These are phyloP conservation scores for Arxiozyma heterogenica DNA, from an alignment of 1,139 yeast species.

Conservation along the genomic window DNA sequence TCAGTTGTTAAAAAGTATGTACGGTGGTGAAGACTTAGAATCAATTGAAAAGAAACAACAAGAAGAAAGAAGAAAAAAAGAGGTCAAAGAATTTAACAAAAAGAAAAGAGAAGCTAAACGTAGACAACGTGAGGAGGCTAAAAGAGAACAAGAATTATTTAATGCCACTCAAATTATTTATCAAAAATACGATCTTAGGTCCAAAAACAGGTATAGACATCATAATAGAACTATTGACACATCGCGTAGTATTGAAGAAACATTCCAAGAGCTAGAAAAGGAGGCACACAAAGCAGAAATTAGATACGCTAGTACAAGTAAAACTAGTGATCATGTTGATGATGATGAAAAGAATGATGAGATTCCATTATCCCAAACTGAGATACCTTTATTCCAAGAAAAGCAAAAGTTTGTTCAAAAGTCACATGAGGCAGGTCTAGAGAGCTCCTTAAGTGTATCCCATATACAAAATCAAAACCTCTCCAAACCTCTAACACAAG, in stretches of 20 bases:
- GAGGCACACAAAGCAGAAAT: not conserved
- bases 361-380: not conserved
- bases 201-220: not conserved
- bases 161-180: slow-evolving; percentile 2
- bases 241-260: slow-evolving; percentile 1
- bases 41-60: slow-evolving; percentile 7
- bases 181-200: slow-evolving; percentile 1
- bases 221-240: not conserved
- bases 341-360: slow-evolving; percentile 3
- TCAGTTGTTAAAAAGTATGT: slow-evolving; percentile 18
- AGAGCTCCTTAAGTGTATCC: not conserved
- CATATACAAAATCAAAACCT: not conserved
- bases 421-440: not conserved
- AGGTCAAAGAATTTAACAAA: not conserved
- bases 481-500: not conserved
- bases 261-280: not conserved
- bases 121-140: not conserved
- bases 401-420: not conserved
- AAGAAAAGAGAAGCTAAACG: not conserved
- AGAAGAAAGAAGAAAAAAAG: slow-evolving; percentile 3
- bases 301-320: not conserved
- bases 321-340: slow-evolving; percentile 1
- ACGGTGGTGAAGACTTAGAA: slow-evolving; percentile 21
- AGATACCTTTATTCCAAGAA: not conserved
- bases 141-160: not conserved